Base-by-base conservation (phyloP, 192 early-diverging fungal genomes). In the Entomortierella chlamydospora region DNA sequence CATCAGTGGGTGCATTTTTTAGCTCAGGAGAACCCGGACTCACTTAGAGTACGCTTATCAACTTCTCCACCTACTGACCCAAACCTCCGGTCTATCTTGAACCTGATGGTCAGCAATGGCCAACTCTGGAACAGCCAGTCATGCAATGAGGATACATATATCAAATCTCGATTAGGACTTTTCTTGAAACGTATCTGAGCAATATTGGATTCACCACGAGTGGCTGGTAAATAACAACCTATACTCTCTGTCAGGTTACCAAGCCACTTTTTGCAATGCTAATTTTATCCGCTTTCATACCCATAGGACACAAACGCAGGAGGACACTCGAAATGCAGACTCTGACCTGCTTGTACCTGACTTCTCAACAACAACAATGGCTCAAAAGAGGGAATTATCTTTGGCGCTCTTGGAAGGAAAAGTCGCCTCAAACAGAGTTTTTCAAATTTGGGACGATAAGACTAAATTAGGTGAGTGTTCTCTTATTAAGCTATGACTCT, bases 31-130 rank as follows among this genome's bases (percentile, higher is more conserved):
- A 47, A 23, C 43, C 60, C 41, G 25, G 60, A 47, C 2, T 43
- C 60, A 18, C 45, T 61, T 26, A 2, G 60, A 28, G 26, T 2
- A 26, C 43, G 18, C 10, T 49, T 61, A 42, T 45, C 12, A 43
- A 28, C 60, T 47, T 61, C 23, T 61, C 42, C 41, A 17, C 28
- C 64, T 26, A 47, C 57, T 66, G 26, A 57, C 72, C 10, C 56
- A 61, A 54, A 37, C 41, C 64, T 73, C 11, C 66, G 54, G 57
- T 61, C 72, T n/a, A 43, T 73, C 47, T 55, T 73, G 64, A 66
- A 49, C 0, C 66, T 66, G 58, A 66, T 67, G 63, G 30, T 29
- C 3, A 57, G 66, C 23, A 66, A 49, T 42, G 29, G 57, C 0
- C 72, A 66, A 28, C 72, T 73, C 22, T 73, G 57, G 72, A 66